Percentiles rank a stretch among this genome's conserved stretches.
These are phyloP conservation scores for Dactylellina cionopaga DNA, from an alignment of 2,329 filamentous ascomycete species.

Conservation along the genomic window DNA sequence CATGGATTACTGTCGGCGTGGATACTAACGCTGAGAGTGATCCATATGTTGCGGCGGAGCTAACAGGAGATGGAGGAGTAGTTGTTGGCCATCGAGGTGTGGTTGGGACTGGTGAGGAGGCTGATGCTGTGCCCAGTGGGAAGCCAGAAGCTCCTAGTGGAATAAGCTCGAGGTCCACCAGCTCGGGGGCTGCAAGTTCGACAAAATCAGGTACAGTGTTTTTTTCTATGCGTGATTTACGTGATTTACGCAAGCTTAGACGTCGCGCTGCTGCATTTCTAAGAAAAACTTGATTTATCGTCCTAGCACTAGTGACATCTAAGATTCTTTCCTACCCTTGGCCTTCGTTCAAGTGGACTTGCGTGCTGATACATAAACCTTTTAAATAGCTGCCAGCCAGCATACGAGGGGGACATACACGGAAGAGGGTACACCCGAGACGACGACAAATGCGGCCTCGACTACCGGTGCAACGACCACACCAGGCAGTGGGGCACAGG, in stretches of 20 bases:
- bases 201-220: conserved; percentile 14
- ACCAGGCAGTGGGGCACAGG: conserved; percentile 18
- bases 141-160: conserved; percentile 24
- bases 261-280: neutral
- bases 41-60: conserved; percentile 59
- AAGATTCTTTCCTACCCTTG: neutral
- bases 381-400: neutral
- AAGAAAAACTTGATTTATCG: neutral
- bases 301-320: neutral
- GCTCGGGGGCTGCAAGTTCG: neutral
- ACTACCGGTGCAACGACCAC: neutral
- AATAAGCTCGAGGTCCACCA: neutral
- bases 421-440: neutral
- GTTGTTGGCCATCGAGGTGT: conserved; percentile 53
- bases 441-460: neutral
- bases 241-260: too few species aligned
- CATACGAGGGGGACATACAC: conserved; percentile 2
- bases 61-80: conserved; percentile 60
- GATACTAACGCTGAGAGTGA: conserved; percentile 60
- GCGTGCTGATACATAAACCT: neutral
- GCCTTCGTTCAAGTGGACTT: neutral
- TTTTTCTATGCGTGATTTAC: neutral
- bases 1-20: conserved; percentile 67
- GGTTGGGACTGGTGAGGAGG: conserved; percentile 48
- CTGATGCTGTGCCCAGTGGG: conserved; percentile 27